Percentiles rank a stretch among this genome's conserved stretches.
Evolutionary conservation across 768 basidiomycete genomes (phyloP).

Genomic region (Tylopilus vinaceipallidus): DNA sequence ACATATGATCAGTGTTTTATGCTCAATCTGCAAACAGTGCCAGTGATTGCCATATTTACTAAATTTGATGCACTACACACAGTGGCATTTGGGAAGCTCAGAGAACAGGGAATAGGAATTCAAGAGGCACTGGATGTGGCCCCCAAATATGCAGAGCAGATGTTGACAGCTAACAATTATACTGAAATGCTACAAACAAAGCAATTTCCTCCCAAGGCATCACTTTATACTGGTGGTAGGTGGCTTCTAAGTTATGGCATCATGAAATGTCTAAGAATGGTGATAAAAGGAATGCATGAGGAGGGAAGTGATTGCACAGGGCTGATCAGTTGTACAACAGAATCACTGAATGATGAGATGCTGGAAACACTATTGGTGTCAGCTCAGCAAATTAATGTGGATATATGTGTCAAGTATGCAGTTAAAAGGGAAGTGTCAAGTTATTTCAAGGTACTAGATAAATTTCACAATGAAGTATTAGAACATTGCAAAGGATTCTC

Average conservation of each 20-base stretch:
- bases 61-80: too few species aligned
- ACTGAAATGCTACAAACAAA: neutral
- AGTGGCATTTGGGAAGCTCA: too few species aligned
- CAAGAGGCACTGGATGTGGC: too few species aligned
- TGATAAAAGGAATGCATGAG: neutral
- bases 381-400: neutral
- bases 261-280: neutral
- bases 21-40: conserved; percentile 26
- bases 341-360: neutral
- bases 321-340: neutral
- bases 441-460: too few species aligned
- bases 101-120: too few species aligned
- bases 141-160: conserved; percentile 12
- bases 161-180: neutral
- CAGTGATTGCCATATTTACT: too few species aligned
- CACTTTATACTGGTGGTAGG: neutral
- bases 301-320: neutral
- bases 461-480: too few species aligned
- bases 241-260: neutral
- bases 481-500: too few species aligned
- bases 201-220: neutral
- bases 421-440: neutral
- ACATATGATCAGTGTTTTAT: neutral
- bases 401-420: neutral
- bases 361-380: neutral